Percentiles rank a stretch among this genome's conserved stretches.
Conservation (phyloP, 2,329 filamentous ascomycete genomes). For the Biscogniauxia mediterranea region DNA sequence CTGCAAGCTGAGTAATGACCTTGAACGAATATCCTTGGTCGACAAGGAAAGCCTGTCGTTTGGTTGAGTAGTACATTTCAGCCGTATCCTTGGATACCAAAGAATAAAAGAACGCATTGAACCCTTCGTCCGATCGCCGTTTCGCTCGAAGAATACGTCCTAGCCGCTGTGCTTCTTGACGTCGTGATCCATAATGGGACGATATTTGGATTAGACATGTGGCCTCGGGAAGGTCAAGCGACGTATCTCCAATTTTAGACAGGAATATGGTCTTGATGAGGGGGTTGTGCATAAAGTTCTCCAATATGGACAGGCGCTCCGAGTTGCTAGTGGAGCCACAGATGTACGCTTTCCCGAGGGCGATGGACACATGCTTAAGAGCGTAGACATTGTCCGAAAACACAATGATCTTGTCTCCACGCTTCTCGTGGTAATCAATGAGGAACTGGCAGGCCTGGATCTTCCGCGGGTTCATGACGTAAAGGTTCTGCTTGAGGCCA, state of each 20-base stretch:
- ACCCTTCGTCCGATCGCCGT: conserved; percentile 93
- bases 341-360: conserved; percentile 84
- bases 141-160: conserved; percentile 94
- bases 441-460: conserved; percentile 97
- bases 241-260: conserved; percentile 97
- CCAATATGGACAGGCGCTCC: conserved; percentile 82
- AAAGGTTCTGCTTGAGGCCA: conserved; percentile 53
- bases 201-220: conserved; percentile 97
- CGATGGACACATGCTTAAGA: conserved; percentile 78
- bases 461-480: conserved; percentile 97
- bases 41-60: conserved; percentile 93
- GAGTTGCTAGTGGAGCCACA: conserved; percentile 83
- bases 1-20: conserved; percentile 92
- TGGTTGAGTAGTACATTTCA: conserved; percentile 97
- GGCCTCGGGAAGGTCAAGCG: conserved; percentile 93
- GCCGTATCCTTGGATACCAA: conserved; percentile 95
- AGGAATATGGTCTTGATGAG: conserved; percentile 90
- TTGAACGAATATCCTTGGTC: conserved; percentile 99
- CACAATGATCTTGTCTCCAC: conserved; percentile 96
- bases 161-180: conserved; percentile 91
- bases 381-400: conserved; percentile 98
- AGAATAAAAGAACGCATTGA: conserved; percentile 99
- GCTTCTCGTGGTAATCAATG: conserved; percentile 94
- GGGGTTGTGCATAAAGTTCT: conserved; percentile 94
- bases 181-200: conserved; percentile 92